phyloP scores from a whole-genome alignment of 2,329 filamentous ascomycete genomes.

The Gaeumannomyces tritici region DNA sequence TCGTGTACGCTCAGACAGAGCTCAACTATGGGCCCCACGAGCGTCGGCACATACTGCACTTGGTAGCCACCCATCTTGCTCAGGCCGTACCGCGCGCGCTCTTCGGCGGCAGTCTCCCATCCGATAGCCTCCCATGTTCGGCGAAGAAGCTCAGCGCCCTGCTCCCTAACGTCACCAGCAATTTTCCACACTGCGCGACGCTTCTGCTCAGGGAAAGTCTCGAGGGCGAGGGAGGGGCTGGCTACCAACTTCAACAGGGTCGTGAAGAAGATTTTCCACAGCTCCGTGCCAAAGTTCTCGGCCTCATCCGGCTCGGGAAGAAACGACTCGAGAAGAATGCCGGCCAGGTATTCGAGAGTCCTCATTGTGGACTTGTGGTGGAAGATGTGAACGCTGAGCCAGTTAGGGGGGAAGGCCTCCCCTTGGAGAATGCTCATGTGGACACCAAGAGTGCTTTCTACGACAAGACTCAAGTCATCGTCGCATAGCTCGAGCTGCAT shows the following conservation, averaged over 20 bases:
- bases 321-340: conserved; percentile 72
- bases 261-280: conserved; percentile 91
- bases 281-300: conserved; percentile 81
- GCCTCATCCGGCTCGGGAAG: conserved; percentile 85
- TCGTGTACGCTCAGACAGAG: conserved; percentile 93
- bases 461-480: conserved; percentile 62
- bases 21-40: conserved; percentile 87
- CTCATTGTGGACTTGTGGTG: conserved; percentile 86
- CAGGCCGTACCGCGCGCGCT: conserved; percentile 67
- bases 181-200: conserved; percentile 97
- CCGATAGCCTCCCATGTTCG: conserved; percentile 92
- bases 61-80: conserved; percentile 90
- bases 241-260: conserved; percentile 83
- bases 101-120: conserved; percentile 82
- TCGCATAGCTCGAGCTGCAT: conserved; percentile 68
- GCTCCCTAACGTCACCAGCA: conserved; percentile 87
- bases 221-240: conserved; percentile 78
- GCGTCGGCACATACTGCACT: conserved; percentile 90
- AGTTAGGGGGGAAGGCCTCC: conserved; percentile 79
- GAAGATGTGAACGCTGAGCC: conserved; percentile 90
- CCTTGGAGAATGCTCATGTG: conserved; percentile 83
- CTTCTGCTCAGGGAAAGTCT: conserved; percentile 96
- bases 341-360: conserved; percentile 71
- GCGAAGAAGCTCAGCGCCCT: conserved; percentile 76
- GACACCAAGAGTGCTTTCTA: conserved; percentile 73